Base-by-base conservation (phyloP, 2,329 filamentous ascomycete species). In the Leptosphaerulina australis region DNA sequence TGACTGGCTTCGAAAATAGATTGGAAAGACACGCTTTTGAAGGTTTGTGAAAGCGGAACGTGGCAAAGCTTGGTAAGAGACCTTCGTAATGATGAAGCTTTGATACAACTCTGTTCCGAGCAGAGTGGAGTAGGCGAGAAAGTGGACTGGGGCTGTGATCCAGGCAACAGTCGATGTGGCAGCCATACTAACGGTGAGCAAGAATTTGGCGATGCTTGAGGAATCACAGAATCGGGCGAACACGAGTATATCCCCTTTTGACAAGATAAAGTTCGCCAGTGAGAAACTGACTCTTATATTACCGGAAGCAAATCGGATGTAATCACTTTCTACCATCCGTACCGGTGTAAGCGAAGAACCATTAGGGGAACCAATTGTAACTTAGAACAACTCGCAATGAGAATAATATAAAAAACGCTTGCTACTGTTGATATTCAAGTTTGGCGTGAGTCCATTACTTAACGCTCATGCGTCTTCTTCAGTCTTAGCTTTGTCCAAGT, bases 1-100 rank as follows among this genome's bases (percentile, higher is more conserved):
- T 1, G 69, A 63, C 46, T 77, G 75, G 9, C 60, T 56, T 4
- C 58, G 60, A 48, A 77, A 77, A 38, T 77, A 76, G 1, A 70
- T 52, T 0, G 74, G 74, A 40, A 76, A 77, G 0, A 76, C 38
- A 3, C 63, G 66, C 47, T 74, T 76, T 38, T 77, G 73, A 2
- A 77, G 59, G 1, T 46, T 59, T 6, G 71, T 72, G 43, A 78
- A 77, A 1, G 71, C 60, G 1, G 68, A 63, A 38, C 65, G 64
- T 0, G 74, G 69, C 4, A 77, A 68, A 5, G 57, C 59, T 39
- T 59, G 59, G 49, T 69, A 71, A 17, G 71, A 66, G 14, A 77
- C 54, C 54, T 75, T 77, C 1, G 73, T 74, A 44, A 75, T 71
- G 28, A 75, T 50, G 41, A 77, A 76, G 52, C 59, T 74, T 56